Evolutionary conservation across 768 basidiomycete genomes (phyloP).

Genomic region (Boletus barrowsii): DNA sequence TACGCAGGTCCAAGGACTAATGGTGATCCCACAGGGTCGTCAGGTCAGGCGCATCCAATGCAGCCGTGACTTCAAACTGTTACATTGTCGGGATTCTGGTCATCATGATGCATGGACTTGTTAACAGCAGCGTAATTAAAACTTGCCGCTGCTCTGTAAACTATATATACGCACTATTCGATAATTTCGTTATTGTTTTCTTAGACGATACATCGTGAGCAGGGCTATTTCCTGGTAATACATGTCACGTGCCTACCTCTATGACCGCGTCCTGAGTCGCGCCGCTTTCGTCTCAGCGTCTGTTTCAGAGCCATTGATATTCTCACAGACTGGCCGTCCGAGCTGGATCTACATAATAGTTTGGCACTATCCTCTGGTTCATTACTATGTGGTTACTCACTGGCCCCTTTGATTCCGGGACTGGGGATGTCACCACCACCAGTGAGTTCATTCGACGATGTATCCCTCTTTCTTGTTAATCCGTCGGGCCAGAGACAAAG

Average conservation of each 20-base stretch:
- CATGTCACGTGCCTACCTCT: conserved; percentile 5
- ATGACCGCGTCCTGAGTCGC: conserved; percentile 4
- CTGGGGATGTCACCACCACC: conserved; percentile 34
- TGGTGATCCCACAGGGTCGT: conserved; percentile 30
- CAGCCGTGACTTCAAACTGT: background rate
- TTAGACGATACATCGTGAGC: background rate
- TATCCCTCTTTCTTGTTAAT: conserved; percentile 17
- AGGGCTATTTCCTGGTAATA: background rate
- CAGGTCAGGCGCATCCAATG: conserved; percentile 12
- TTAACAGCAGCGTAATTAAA: conserved; percentile 8
- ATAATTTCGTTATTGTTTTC: conserved; percentile 6
- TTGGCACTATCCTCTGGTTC: background rate
- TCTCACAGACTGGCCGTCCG: background rate
- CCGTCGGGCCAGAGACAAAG: conserved; percentile 43
- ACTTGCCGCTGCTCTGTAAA: conserved; percentile 14
- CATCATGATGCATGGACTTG: background rate
- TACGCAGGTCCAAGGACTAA: conserved; percentile 38
- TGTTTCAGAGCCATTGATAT: background rate
- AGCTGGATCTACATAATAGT: background rate
- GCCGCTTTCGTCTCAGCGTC: background rate
- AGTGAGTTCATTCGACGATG: conserved; percentile 36
- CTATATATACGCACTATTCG: conserved; percentile 18
- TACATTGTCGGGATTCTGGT: background rate
- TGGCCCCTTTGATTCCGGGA: conserved; percentile 50
- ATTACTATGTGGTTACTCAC: conserved; percentile 50